Evolutionary conservation across 1,139 yeast species (phyloP).

Genomic region (Geotrichum fermentans): DNA sequence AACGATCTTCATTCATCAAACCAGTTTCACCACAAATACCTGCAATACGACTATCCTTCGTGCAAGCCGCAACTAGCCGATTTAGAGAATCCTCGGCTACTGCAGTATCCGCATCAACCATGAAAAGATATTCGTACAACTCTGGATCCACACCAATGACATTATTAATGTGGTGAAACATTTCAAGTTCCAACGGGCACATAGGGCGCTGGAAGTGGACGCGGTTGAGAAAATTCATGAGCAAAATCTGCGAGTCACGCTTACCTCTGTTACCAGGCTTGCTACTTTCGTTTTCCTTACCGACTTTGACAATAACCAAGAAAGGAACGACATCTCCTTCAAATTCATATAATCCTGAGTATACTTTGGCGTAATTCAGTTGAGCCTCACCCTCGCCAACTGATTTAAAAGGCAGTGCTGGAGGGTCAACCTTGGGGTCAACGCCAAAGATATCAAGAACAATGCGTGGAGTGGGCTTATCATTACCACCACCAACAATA

Average conservation of each 20-base stretch:
- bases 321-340: constrained; percentile 42
- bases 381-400: constrained; percentile 41
- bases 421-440: constrained; percentile 38
- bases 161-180: constrained; percentile 42
- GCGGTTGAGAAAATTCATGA: constrained; percentile 41
- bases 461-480: constrained; percentile 40
- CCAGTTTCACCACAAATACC: constrained; percentile 44
- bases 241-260: constrained; percentile 42
- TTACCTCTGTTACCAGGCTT: constrained; percentile 44
- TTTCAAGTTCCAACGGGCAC: constrained; percentile 41
- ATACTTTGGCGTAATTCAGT: constrained; percentile 40
- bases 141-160: constrained; percentile 44
- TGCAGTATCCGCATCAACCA: constrained; percentile 43
- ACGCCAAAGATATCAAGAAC: constrained; percentile 42
- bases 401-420: constrained; percentile 38
- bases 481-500: constrained; percentile 43
- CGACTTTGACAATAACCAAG: constrained; percentile 40
- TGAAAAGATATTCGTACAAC: constrained; percentile 39
- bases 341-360: constrained; percentile 41
- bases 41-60: constrained; percentile 38
- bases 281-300: constrained; percentile 35
- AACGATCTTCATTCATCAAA: constrained; percentile 39
- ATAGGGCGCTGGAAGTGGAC: constrained; percentile 40
- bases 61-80: constrained; percentile 39
- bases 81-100: constrained; percentile 39